These are phyloP conservation scores for Salix koriyanagi DNA, from an alignment of 345 rosid genomes.

Conservation along the genomic window DNA sequence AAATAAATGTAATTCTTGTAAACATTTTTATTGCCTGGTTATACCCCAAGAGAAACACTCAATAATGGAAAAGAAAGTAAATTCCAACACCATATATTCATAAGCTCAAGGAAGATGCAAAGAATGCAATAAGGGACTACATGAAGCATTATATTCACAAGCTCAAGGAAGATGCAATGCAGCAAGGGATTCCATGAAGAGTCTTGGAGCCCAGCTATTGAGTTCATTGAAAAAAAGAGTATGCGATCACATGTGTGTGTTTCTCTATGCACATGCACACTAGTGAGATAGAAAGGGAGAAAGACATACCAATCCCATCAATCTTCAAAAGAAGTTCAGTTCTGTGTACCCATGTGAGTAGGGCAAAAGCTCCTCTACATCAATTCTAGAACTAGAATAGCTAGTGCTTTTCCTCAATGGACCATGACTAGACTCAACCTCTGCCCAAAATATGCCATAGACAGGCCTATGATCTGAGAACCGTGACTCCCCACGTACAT, in stretches of 20 bases:
- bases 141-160: not conserved
- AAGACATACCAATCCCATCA: constrained; percentile 15
- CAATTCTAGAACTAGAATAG: constrained; percentile 65
- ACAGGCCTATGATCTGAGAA: constrained; percentile 99
- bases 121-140: not conserved
- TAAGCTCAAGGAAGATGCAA: not conserved
- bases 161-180: not conserved
- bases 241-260: not conserved
- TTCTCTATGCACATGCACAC: not conserved
- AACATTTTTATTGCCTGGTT: constrained; percentile 13
- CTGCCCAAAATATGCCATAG: constrained; percentile 86
- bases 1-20: constrained; percentile 6
- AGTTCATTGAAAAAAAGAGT: not conserved
- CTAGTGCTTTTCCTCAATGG: constrained; percentile 70
- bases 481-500: constrained; percentile 88
- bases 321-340: constrained; percentile 71
- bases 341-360: constrained; percentile 89
- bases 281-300: not conserved
- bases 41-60: constrained; percentile 3
- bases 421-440: constrained; percentile 75
- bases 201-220: not conserved
- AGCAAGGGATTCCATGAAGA: not conserved
- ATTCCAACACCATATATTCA: not conserved
- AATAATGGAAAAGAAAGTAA: not conserved
- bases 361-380: constrained; percentile 93